Evolutionary conservation across 176 grass and related monocot species (phyloP), one percentile per base, ranked within the genome.

Genomic region (Oryza brachyantha): DNA sequence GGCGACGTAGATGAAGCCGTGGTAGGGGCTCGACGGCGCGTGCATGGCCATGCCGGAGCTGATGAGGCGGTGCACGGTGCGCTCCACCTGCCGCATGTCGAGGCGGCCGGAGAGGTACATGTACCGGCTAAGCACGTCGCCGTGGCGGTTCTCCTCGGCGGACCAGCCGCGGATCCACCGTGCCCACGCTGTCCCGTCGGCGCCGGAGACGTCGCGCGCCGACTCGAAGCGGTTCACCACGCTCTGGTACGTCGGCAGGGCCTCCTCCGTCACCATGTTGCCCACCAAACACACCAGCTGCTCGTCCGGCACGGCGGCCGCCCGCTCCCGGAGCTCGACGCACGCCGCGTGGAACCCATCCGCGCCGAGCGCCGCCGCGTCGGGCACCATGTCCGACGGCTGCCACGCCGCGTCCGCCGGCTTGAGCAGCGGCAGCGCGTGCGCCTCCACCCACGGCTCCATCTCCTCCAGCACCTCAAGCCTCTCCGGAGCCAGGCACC

Each of bases 81-180:
- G 87, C 77, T 97, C 90, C 60, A 93, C 84, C 90, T 93, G 84
- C 8, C 84, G 73, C 89, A 92, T 92, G 70, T 96, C 70, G 22
- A 96, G 80, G 27, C 94, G 87, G 24, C 94, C 94, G 5, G 89
- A 97, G 12, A 97, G 83, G 82, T 94, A 84, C 76, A 97, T 75
- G 82, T 97, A 97, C 35, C 89, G 89, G 29, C 78, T 90, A 7
- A 97, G 91, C 79, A 92, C 79, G 74, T 92, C 91, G 8, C 94
- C 94, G 64, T 97, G 94, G 25, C 94, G 84, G 79, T 97, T 92
- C 92, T 97, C 94, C 87, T 97, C 94, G 28, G 91, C 91, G 1
- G 91, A 85, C 91, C 91, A 97, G 0, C 83, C 66, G 29, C 92
- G 89, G 79, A 91, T 87, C 95, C 95, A 97, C 13, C 87, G 80